A percentile compares a stretch with the other conserved stretches of the same genome.
These are phyloP conservation scores for Brettanomyces nanus DNA, from an alignment of 805 yeast species.

Conservation along the genomic window DNA sequence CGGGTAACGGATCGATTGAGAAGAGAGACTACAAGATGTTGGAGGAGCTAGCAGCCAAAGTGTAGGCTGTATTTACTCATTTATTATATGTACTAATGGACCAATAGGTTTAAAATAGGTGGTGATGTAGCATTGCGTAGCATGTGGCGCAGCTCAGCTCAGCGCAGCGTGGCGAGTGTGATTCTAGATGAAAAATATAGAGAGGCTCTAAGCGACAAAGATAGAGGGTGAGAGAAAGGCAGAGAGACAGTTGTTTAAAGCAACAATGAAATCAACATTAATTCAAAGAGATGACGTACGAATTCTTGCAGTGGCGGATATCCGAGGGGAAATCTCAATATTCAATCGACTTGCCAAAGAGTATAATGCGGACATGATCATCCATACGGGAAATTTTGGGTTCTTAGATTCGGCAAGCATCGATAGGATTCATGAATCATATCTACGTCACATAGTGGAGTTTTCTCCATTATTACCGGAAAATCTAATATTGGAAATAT, in stretches of 20 bases:
- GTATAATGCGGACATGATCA: conserved; percentile 41
- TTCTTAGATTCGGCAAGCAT: conserved; percentile 57
- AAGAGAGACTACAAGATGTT: conserved; percentile 72
- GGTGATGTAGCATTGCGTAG: neutral
- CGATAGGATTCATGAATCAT: conserved; percentile 44
- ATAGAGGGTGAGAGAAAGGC: too few relatives aligned
- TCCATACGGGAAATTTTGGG: conserved; percentile 78
- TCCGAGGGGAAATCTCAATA: conserved; percentile 43
- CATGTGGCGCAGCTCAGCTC: neutral
- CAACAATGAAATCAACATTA: too few relatives aligned
- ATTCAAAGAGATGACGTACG: conserved; percentile 13
- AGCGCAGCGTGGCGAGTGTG: too few relatives aligned
- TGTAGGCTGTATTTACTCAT: conserved; percentile 18
- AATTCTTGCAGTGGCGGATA: conserved; percentile 36
- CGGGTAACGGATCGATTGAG: conserved; percentile 90
- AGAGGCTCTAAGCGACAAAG: too few relatives aligned
- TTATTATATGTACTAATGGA: neutral
- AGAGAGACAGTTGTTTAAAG: too few relatives aligned
- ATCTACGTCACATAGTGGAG: conserved; percentile 57
- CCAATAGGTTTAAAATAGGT: neutral
- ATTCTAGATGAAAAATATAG: too few relatives aligned
- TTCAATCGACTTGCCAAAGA: conserved; percentile 41
- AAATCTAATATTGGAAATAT: conserved; percentile 40
- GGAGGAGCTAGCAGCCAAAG: conserved; percentile 67
- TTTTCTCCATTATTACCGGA: conserved; percentile 52